These are phyloP conservation scores for Xylaria sp. DNA, from an alignment of 2,329 filamentous ascomycete genomes.

Conservation along the genomic window DNA sequence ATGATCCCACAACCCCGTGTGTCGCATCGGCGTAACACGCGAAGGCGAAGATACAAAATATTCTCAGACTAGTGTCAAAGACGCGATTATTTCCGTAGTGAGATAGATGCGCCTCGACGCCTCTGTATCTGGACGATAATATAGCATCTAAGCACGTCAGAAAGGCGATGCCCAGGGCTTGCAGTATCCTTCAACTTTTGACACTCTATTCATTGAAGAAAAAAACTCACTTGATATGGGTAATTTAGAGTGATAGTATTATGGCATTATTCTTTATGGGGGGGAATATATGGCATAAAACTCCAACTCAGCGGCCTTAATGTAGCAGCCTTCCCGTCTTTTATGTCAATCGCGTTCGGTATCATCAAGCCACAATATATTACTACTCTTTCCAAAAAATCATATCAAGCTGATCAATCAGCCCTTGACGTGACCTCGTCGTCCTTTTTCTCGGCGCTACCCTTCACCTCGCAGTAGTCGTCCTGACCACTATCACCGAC, in stretches of 20 bases:
- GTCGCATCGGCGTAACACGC: slow-evolving; percentile 36
- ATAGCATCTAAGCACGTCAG: too few species aligned
- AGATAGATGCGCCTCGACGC: slow-evolving; percentile 54
- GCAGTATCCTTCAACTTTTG: too few species aligned
- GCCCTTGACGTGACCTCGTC: background rate
- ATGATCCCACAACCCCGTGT: slow-evolving; percentile 29
- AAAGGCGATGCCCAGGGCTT: background rate
- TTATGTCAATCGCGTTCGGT: background rate
- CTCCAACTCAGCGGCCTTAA: background rate
- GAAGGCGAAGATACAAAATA: slow-evolving; percentile 44
- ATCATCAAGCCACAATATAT: background rate
- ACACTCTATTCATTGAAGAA: too few species aligned
- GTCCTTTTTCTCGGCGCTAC: background rate
- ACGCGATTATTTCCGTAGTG: slow-evolving; percentile 47
- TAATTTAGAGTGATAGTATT: too few species aligned
- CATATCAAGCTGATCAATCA: background rate
- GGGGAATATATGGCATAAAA: background rate
- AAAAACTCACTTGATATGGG: too few species aligned
- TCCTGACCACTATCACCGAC: background rate
- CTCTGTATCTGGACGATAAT: slow-evolving; percentile 57
- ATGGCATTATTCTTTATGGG: too few species aligned
- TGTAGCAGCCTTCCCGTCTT: background rate
- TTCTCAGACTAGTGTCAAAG: slow-evolving; percentile 46
- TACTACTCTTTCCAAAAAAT: background rate
- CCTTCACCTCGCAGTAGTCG: background rate